These are phyloP conservation scores for Kwoniella heveanensis DNA, from an alignment of 768 basidiomycete species.

Conservation along the genomic window DNA sequence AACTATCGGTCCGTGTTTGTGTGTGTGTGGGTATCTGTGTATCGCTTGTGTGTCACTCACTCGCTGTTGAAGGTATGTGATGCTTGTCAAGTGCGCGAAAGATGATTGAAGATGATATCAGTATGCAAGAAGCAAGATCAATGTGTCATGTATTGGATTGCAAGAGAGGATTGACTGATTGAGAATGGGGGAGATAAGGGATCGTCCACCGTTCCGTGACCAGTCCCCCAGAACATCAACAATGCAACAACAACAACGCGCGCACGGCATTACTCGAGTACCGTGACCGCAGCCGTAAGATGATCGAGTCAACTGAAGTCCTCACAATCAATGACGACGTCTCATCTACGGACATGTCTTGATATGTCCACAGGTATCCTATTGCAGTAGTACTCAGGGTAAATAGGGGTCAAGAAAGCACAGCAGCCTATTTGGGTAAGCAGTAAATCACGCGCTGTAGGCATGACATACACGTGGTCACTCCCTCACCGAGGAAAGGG, in stretches of 20 bases:
- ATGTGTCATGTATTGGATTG: no score
- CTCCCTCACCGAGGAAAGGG: background rate
- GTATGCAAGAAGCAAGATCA: no score
- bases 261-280: no score
- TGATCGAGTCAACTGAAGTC: no score
- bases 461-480: background rate
- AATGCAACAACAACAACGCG: background rate
- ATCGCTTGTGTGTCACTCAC: background rate
- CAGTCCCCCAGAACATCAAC: background rate
- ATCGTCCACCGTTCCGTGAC: background rate
- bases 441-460: no score
- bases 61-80: no score
- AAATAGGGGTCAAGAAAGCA: background rate
- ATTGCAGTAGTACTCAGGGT: background rate
- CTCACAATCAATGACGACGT: background rate
- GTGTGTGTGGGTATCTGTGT: slow-evolving; percentile 8
- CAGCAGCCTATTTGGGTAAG: no score
- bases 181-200: background rate
- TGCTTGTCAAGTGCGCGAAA: no score
- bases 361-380: no score
- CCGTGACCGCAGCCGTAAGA: no score
- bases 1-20: background rate
- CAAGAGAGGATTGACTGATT: background rate
- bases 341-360: background rate
- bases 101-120: no score